phyloP scores from a whole-genome alignment of 768 basidiomycete species.

The Dacryopinax spathularia region DNA sequence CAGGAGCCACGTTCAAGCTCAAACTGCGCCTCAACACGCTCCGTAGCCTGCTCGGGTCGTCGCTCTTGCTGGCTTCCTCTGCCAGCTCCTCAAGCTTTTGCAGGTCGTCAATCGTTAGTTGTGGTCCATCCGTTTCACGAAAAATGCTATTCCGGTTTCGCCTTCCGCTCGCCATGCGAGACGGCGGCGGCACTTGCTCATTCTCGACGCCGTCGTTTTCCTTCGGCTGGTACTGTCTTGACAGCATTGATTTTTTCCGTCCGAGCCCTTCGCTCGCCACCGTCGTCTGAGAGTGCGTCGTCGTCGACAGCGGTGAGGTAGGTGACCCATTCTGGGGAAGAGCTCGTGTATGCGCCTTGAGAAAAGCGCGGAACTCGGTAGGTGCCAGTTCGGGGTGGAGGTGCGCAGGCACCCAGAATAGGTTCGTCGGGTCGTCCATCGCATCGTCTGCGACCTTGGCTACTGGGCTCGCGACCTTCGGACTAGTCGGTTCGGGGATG shows the following conservation, averaged over 20 bases:
- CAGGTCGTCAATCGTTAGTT: constrained; percentile 85
- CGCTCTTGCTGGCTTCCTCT: constrained; percentile 71
- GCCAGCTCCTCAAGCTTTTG: constrained; percentile 87
- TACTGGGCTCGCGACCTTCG: background rate
- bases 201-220: constrained; percentile 63
- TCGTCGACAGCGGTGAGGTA: constrained; percentile 9
- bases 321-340: constrained; percentile 14
- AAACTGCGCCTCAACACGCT: constrained; percentile 71
- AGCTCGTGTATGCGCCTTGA: constrained; percentile 73
- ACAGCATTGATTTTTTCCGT: constrained; percentile 85
- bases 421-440: constrained; percentile 67
- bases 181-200: constrained; percentile 32
- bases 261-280: constrained; percentile 38
- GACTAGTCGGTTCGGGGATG: background rate
- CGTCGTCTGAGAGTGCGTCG: constrained; percentile 26
- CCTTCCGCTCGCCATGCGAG: constrained; percentile 42
- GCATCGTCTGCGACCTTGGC: constrained; percentile 26
- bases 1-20: constrained; percentile 71
- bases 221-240: constrained; percentile 77
- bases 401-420: constrained; percentile 97
- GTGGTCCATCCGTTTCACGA: constrained; percentile 49
- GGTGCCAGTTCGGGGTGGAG: constrained; percentile 97
- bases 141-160: constrained; percentile 56
- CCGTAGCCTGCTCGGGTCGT: constrained; percentile 67
- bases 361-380: constrained; percentile 84